Percentiles rank a stretch among this genome's conserved stretches.
Evolutionary conservation across 2,329 filamentous ascomycete genomes (phyloP).

Genomic region (Aspergillus quadricinctus): DNA sequence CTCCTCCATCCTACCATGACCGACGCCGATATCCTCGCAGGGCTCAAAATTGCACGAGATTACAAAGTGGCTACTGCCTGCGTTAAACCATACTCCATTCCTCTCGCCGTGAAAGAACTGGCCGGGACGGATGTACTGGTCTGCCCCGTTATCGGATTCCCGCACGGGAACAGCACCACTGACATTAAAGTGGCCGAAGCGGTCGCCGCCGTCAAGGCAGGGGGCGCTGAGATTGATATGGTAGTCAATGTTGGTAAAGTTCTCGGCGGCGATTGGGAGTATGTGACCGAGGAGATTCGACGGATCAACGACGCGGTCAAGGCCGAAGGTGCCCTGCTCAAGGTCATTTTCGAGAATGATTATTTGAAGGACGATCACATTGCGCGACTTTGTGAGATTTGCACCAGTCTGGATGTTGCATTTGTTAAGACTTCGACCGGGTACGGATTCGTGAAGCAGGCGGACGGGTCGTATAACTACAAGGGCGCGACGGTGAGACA

Average conservation of each 20-base stretch:
- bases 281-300: slow-evolving; percentile 51
- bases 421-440: slow-evolving; percentile 61
- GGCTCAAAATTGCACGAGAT: slow-evolving; percentile 46
- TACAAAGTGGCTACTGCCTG: slow-evolving; percentile 54
- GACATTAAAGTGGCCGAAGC: slow-evolving; percentile 54
- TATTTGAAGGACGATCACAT: slow-evolving; percentile 51
- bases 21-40: slow-evolving; percentile 49
- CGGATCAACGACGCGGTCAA: slow-evolving; percentile 48
- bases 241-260: slow-evolving; percentile 58
- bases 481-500: slow-evolving; percentile 50
- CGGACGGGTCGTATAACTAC: slow-evolving; percentile 50
- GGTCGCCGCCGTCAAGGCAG: slow-evolving; percentile 42
- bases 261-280: slow-evolving; percentile 54
- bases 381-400: slow-evolving; percentile 51
- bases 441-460: slow-evolving; percentile 57
- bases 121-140: slow-evolving; percentile 47
- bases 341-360: slow-evolving; percentile 62
- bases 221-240: slow-evolving; percentile 57
- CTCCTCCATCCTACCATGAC: slow-evolving; percentile 60
- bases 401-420: slow-evolving; percentile 47
- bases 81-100: slow-evolving; percentile 55
- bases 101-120: slow-evolving; percentile 46
- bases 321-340: slow-evolving; percentile 45
- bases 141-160: slow-evolving; percentile 59
- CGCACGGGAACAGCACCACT: slow-evolving; percentile 55